These are phyloP conservation scores for Phytophthora constricta DNA, from an alignment of 352 stramenopile species.

Conservation along the genomic window DNA sequence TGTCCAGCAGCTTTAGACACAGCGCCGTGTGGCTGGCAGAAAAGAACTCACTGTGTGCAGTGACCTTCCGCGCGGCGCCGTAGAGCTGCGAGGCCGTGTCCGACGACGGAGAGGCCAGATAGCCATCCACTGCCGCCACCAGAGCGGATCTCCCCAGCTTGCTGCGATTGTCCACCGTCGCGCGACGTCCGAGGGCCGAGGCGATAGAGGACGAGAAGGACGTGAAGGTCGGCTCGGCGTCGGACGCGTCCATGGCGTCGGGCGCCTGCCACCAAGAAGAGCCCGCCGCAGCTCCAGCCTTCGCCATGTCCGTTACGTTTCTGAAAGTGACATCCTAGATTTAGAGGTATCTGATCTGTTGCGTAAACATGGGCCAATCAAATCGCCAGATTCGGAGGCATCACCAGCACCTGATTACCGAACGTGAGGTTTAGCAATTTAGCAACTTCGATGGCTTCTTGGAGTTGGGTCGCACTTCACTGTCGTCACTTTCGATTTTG, in stretches of 20 bases:
- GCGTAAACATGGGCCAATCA: slow-evolving; percentile 26
- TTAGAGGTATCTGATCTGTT: too few relatives aligned
- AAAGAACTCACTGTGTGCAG: slow-evolving; percentile 51
- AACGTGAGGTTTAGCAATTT: too few relatives aligned
- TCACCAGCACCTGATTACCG: slow-evolving; percentile 29
- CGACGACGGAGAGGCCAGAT: slow-evolving; percentile 42
- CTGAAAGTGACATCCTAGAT: too few relatives aligned
- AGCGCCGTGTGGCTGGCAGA: slow-evolving; percentile 48
- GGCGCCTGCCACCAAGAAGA: slow-evolving; percentile 53
- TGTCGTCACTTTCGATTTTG: slow-evolving; percentile 33
- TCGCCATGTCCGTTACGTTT: slow-evolving; percentile 16
- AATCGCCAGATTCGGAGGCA: background rate
- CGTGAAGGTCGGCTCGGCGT: slow-evolving; percentile 43
- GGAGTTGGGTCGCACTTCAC: slow-evolving; percentile 22
- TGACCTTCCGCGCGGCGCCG: slow-evolving; percentile 48
- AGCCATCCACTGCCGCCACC: slow-evolving; percentile 42
- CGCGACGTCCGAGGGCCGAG: slow-evolving; percentile 14
- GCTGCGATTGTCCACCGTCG: slow-evolving; percentile 23
- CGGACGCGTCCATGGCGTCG: slow-evolving; percentile 50
- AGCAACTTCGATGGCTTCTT: background rate
- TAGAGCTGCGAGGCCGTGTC: slow-evolving; percentile 50
- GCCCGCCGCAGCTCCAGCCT: slow-evolving; percentile 6
- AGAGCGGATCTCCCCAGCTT: slow-evolving; percentile 40
- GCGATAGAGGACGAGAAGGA: slow-evolving; percentile 42
- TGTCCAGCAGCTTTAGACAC: slow-evolving; percentile 63